Conservation (phyloP, 2,329 filamentous ascomycete genomes). For the Beauveria caledonica region DNA sequence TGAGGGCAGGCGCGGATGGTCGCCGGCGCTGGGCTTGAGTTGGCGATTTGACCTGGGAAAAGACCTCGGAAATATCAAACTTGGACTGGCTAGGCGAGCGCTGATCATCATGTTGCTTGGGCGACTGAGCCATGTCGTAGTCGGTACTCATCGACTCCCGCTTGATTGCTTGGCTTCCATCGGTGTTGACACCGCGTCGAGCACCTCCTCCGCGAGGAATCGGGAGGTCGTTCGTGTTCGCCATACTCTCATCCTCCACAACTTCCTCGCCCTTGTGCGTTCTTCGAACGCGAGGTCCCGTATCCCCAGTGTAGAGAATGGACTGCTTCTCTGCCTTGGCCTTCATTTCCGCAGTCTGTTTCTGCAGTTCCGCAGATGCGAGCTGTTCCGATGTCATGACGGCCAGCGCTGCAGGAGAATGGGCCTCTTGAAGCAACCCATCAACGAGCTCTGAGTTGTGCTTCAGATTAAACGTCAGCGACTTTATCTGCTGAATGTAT, state of each 20-base stretch:
- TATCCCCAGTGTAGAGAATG: conserved; percentile 67
- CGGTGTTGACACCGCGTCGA: not conserved
- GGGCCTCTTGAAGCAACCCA: conserved; percentile 61
- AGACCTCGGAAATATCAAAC: conserved; percentile 83
- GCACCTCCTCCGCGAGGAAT: conserved; percentile 14
- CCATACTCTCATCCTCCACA: conserved; percentile 61
- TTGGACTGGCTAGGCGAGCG: conserved; percentile 47
- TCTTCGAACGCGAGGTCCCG: conserved; percentile 67
- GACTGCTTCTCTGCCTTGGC: conserved; percentile 75
- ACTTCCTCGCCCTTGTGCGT: conserved; percentile 95
- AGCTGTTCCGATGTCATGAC: conserved; percentile 86
- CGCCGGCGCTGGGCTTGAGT: conserved; percentile 39
- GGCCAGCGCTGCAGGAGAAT: conserved; percentile 71
- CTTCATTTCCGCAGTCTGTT: conserved; percentile 67
- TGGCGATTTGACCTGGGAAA: conserved; percentile 74
- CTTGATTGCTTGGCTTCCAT: conserved; percentile 19
- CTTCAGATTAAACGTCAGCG: conserved; percentile 80
- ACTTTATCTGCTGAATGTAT: conserved; percentile 58
- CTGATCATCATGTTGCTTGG: conserved; percentile 38
- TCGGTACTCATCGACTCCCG: conserved; percentile 26
- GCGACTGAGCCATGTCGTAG: conserved; percentile 22
- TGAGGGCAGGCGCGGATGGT: conserved; percentile 37
- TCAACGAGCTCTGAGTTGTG: conserved; percentile 72
- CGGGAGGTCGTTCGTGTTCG: conserved; percentile 22
- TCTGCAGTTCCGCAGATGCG: conserved; percentile 82